phyloP scores from a whole-genome alignment of 2,329 filamentous ascomycete species.

The Botrytis deweyae region DNA sequence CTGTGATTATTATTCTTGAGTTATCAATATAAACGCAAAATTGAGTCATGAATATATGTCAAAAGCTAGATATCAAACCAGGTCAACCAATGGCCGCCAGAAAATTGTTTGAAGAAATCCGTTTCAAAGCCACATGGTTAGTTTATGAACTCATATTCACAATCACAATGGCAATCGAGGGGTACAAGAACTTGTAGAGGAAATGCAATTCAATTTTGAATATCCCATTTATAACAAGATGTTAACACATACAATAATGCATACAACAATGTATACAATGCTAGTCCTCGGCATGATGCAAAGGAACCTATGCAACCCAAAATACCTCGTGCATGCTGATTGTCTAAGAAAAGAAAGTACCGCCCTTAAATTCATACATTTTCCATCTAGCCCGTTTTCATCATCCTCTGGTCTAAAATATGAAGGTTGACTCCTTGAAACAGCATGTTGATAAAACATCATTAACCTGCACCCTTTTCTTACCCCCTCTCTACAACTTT shows the following conservation, averaged over 20 bases:
- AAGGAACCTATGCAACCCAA: neutral
- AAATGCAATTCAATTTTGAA: neutral
- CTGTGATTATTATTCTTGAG: neutral
- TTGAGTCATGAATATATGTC: no score
- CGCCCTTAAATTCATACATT: neutral
- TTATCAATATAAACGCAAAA: neutral
- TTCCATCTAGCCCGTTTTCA: neutral
- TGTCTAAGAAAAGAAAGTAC: neutral
- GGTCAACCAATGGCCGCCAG: no score
- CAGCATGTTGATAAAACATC: neutral
- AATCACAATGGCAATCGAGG: neutral
- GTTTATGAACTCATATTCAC: neutral
- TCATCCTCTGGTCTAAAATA: neutral
- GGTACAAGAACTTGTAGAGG: neutral
- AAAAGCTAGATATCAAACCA: neutral
- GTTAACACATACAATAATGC: neutral
- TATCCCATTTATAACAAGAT: neutral
- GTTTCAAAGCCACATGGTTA: neutral
- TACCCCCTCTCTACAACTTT: neutral
- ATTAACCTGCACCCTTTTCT: neutral
- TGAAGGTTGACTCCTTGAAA: neutral
- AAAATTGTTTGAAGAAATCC: neutral
- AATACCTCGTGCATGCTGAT: no score
- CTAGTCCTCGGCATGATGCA: neutral
- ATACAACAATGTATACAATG: neutral